Conservation (phyloP, 345 rosid genomes). For the Hibiscus trionum region DNA sequence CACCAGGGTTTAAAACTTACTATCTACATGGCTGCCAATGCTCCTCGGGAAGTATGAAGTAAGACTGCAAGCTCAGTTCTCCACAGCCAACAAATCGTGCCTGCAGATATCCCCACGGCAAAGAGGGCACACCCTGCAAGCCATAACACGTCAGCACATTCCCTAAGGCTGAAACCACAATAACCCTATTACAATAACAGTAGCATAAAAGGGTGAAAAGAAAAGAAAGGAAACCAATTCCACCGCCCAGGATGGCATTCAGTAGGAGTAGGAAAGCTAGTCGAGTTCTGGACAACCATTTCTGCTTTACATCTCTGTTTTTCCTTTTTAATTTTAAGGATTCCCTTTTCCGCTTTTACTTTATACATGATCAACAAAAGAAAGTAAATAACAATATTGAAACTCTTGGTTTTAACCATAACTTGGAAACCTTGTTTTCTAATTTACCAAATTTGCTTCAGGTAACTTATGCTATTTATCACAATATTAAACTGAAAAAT, state of each 20-base stretch:
- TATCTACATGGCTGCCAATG: neutral
- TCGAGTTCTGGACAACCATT: neutral
- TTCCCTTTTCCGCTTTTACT: neutral
- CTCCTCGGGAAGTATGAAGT: constrained; percentile 1
- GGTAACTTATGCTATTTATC: neutral
- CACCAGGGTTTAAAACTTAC: constrained; percentile 3
- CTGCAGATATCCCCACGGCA: constrained; percentile 93
- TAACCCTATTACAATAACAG: neutral
- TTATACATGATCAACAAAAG: neutral
- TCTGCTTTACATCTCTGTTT: neutral
- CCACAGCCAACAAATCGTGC: constrained; percentile 36
- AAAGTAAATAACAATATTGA: neutral
- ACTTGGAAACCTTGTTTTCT: neutral
- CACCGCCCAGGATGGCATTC: neutral
- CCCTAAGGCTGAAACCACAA: neutral
- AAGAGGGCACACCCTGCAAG: constrained; percentile 84
- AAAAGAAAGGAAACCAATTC: neutral
- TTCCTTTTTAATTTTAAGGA: neutral
- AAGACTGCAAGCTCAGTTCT: constrained; percentile 18
- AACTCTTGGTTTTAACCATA: neutral
- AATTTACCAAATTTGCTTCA: neutral
- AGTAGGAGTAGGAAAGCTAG: neutral
- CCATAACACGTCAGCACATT: constrained; percentile 8
- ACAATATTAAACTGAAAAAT: neutral
- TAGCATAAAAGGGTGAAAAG: neutral